phyloP scores from a whole-genome alignment of 805 yeast genomes.

The Saturnispora gosingensis region DNA sequence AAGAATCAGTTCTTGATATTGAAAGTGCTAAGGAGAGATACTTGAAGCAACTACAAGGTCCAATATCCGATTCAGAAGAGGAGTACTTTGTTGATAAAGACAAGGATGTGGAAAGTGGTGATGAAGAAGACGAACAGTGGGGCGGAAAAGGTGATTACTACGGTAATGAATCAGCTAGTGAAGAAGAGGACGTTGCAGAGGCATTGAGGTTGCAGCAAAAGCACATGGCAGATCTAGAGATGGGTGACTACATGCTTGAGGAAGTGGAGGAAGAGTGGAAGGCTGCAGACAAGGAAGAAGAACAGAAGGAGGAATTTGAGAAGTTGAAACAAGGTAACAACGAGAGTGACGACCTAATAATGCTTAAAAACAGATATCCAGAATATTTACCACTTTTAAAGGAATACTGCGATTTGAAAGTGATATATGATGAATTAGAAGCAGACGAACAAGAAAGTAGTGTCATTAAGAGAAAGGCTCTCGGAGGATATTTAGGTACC shows the following conservation, averaged over 20 bases:
- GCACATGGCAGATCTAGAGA: slow-evolving; percentile 64
- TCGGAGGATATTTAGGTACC: slow-evolving; percentile 71
- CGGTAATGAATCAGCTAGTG: slow-evolving; percentile 67
- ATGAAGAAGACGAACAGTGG: slow-evolving; percentile 31
- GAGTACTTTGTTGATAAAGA: slow-evolving; percentile 33
- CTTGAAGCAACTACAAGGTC: slow-evolving; percentile 30
- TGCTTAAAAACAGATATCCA: slow-evolving; percentile 41
- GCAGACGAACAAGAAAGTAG: slow-evolving; percentile 16
- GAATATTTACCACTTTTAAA: slow-evolving; percentile 71
- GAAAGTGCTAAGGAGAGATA: slow-evolving; percentile 27
- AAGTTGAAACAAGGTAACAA: neutral
- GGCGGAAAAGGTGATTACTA: slow-evolving; percentile 46
- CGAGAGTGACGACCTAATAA: neutral
- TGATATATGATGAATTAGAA: slow-evolving; percentile 31
- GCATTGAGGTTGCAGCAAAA: slow-evolving; percentile 79
- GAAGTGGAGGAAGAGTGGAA: slow-evolving; percentile 76
- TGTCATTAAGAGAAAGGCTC: slow-evolving; percentile 50
- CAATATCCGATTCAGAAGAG: slow-evolving; percentile 40
- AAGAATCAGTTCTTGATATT: slow-evolving; percentile 24
- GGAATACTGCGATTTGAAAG: slow-evolving; percentile 42
- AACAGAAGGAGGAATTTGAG: slow-evolving; percentile 35
- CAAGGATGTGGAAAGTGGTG: slow-evolving; percentile 22
- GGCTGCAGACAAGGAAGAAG: slow-evolving; percentile 30
- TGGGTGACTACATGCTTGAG: slow-evolving; percentile 71
- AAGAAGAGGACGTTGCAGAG: slow-evolving; percentile 69